These are phyloP conservation scores for Helotiales sp. DNA, from an alignment of 2,329 filamentous ascomycete genomes.

Conservation along the genomic window DNA sequence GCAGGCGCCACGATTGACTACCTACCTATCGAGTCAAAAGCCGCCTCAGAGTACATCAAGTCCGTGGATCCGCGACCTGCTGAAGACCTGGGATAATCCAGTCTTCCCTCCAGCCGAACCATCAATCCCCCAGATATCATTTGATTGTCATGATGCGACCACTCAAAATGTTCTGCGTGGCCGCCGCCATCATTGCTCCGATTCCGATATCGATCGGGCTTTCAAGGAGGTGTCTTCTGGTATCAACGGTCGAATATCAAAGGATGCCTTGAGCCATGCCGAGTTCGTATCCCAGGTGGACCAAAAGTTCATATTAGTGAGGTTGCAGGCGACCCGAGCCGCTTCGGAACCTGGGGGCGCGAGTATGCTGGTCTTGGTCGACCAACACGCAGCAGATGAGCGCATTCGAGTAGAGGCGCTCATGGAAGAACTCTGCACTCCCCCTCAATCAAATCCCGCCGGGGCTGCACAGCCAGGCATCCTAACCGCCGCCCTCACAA, in stretches of 20 bases:
- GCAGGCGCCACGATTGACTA: background rate
- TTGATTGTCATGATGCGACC: constrained; percentile 39
- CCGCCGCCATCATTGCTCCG: constrained; percentile 37
- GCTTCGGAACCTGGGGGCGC: constrained; percentile 17
- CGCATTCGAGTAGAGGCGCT: constrained; percentile 78
- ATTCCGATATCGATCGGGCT: constrained; percentile 38
- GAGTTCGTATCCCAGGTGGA: constrained; percentile 83
- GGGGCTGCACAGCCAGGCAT: constrained; percentile 28
- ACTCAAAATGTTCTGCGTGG: constrained; percentile 34
- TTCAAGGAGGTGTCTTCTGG: constrained; percentile 35
- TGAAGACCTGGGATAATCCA: constrained; percentile 76
- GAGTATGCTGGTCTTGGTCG: constrained; percentile 71
- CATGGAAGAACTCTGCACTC: constrained; percentile 60
- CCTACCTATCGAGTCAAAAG: background rate
- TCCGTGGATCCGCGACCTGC: constrained; percentile 64
- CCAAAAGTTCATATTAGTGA: constrained; percentile 82
- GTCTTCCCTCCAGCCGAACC: constrained; percentile 63
- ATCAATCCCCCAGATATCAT: constrained; percentile 50
- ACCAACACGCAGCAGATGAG: constrained; percentile 96
- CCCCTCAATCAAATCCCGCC: constrained; percentile 19
- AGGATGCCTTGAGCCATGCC: constrained; percentile 61
- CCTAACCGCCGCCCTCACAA: constrained; percentile 49
- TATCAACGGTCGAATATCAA: constrained; percentile 61
- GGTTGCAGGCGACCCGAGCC: constrained; percentile 36
- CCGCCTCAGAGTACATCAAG: constrained; percentile 30